Base-by-base conservation (phyloP, 441 rosid genomes). In the Gossypium gossypioides region DNA sequence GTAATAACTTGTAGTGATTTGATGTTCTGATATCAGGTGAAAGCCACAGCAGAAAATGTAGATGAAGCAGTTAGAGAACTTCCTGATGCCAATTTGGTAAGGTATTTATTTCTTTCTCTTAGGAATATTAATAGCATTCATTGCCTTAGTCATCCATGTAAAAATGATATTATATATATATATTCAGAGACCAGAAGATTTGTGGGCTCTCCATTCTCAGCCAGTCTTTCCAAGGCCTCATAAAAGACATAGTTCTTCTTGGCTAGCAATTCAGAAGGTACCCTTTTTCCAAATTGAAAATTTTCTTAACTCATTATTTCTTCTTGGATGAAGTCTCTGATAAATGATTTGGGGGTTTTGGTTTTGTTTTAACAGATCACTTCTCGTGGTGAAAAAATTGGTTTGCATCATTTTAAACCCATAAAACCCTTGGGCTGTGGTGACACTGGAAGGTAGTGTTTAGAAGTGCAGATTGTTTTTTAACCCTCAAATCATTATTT, bases 21-120 rank as follows among this genome's bases (percentile, higher is more conserved):
- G 27, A 13, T 6, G 4, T 15, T 24, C 10, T 2, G n/a, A 27
- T n/a, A 59, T 34, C 83, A 91, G 98, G 98, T 93, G 60, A 93
- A 91, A 86, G 91, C 90, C 71, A 93, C 97, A 25, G 97, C 97
- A 74, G 95, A 86, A 82, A 93, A 91, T 82, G 98, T 93, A 21
- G 85, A 93, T 81, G 97, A 87, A 77, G 98, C 98, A 76, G 96
- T 90, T 78, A 86, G 93, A 76, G 98, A 93, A 80, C 96, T 91
- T 75, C 98, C 97, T 63, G 98, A 93, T 75, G 97, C 98, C 85
- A 93, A 93, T 84, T 80, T 74, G 96, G 97, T 93, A 91, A 86
- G 94, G 87, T 81, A 81, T 82, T 86, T 82, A 27, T 74, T 76
- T 77, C 74, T 81, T 42, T 76, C 50, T 74, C 50, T 42, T 72